Percentiles rank a stretch among this genome's conserved stretches.
Evolutionary conservation across 768 basidiomycete genomes (phyloP).

Genomic region (Podaxis sp.): DNA sequence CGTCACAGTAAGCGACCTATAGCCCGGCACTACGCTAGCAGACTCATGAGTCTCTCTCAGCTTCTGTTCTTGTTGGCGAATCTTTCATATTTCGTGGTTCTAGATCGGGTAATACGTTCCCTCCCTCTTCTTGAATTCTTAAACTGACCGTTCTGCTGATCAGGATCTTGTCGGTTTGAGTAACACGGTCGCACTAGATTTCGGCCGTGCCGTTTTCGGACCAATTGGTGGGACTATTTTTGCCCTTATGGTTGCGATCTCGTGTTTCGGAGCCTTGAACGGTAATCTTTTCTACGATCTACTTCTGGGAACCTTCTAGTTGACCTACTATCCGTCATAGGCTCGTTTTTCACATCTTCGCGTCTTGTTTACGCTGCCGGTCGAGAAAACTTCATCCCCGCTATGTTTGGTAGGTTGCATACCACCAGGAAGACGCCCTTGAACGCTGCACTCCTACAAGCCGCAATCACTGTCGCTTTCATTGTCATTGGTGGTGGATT

Average conservation of each 20-base stretch:
- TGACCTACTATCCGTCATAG: slow-evolving; percentile 32
- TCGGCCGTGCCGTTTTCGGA: slow-evolving; percentile 85
- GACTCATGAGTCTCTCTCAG: slow-evolving; percentile 34
- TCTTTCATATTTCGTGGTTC: slow-evolving; percentile 87
- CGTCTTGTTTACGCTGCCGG: slow-evolving; percentile 88
- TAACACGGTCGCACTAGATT: slow-evolving; percentile 90
- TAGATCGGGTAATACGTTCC: slow-evolving; percentile 62
- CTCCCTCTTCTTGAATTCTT: slow-evolving; percentile 4
- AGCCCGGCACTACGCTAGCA: background rate
- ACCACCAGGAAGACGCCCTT: slow-evolving; percentile 77
- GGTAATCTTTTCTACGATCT: slow-evolving; percentile 39
- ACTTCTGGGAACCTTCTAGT: background rate
- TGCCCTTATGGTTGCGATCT: slow-evolving; percentile 89
- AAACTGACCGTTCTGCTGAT: slow-evolving; percentile 1
- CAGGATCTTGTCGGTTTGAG: slow-evolving; percentile 70
- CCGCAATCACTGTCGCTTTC: slow-evolving; percentile 71
- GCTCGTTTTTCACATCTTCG: slow-evolving; percentile 73
- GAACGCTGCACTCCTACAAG: slow-evolving; percentile 84
- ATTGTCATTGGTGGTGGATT: slow-evolving; percentile 90
- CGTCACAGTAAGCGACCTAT: slow-evolving; percentile 59
- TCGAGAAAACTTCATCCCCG: slow-evolving; percentile 84
- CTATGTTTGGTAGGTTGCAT: slow-evolving; percentile 79
- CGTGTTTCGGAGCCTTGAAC: slow-evolving; percentile 94
- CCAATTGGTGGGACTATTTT: slow-evolving; percentile 85
- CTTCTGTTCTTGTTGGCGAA: slow-evolving; percentile 80